These are phyloP conservation scores for Ploettnerulaceae sp. DNA, from an alignment of 2,329 filamentous ascomycete genomes.

Conservation along the genomic window DNA sequence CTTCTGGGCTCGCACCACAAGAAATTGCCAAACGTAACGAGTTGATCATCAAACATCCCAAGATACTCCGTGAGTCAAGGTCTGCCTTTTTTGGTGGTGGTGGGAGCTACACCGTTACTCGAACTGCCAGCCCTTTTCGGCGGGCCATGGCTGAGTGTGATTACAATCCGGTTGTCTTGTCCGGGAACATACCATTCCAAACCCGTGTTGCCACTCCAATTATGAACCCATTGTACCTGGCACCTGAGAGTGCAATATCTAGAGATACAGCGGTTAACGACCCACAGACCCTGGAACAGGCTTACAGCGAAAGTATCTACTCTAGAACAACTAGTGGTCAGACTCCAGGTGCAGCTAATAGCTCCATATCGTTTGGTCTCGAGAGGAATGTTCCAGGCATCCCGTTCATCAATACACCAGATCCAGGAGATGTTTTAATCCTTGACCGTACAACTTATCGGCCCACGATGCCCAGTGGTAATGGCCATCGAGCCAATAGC, in stretches of 20 bases:
- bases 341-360: slow-evolving; percentile 20
- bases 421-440: slow-evolving; percentile 35
- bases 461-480: slow-evolving; percentile 21
- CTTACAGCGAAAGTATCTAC: slow-evolving; percentile 33
- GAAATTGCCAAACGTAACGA: slow-evolving; percentile 29
- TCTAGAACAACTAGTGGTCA: slow-evolving; percentile 33
- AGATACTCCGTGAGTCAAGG: slow-evolving; percentile 38
- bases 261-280: not conserved
- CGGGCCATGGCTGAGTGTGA: slow-evolving; percentile 39
- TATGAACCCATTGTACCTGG: slow-evolving; percentile 15
- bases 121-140: slow-evolving; percentile 52
- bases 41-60: slow-evolving; percentile 25
- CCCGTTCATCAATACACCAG: slow-evolving; percentile 16
- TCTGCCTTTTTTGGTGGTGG: slow-evolving; percentile 51
- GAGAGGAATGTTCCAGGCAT: slow-evolving; percentile 11
- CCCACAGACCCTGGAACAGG: slow-evolving; percentile 3
- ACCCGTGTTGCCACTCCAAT: not conserved
- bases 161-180: slow-evolving; percentile 9
- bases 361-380: slow-evolving; percentile 19
- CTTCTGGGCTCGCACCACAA: slow-evolving; percentile 25
- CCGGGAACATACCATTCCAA: not conserved
- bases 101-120: slow-evolving; percentile 46
- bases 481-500: slow-evolving; percentile 37
- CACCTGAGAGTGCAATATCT: not conserved
- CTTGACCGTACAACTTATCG: slow-evolving; percentile 33